Evolutionary conservation across 23 red algal genomes (phyloP).

Genomic region (Gracilaria gracilis): DNA sequence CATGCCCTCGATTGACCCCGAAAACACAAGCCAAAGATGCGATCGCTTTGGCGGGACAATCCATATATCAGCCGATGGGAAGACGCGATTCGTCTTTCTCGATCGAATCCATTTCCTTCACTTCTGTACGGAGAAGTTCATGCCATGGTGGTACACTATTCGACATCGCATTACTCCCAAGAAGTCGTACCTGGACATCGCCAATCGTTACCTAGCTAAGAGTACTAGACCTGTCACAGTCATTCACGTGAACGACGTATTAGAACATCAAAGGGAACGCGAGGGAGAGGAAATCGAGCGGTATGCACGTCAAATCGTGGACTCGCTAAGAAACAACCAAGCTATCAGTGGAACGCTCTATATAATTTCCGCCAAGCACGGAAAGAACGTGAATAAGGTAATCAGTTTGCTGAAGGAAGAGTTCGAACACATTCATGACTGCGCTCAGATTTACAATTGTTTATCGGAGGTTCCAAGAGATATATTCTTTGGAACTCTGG

Average conservation of each 20-base stretch:
- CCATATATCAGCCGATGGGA: slow-evolving; percentile 40
- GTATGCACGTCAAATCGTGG: slow-evolving; percentile 75
- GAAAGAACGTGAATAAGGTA: slow-evolving; percentile 54
- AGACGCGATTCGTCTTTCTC: slow-evolving; percentile 53
- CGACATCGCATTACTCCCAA: slow-evolving; percentile 59
- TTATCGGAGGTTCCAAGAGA: slow-evolving; percentile 1
- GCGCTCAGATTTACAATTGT: slow-evolving; percentile 44
- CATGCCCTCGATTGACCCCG: slow-evolving; percentile 64
- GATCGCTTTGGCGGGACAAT: slow-evolving; percentile 56
- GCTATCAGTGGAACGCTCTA: slow-evolving; percentile 56
- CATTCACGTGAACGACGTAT: slow-evolving; percentile 60
- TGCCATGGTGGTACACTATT: slow-evolving; percentile 84
- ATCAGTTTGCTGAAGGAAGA: slow-evolving; percentile 51
- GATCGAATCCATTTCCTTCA: slow-evolving; percentile 78
- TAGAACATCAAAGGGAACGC: slow-evolving; percentile 53
- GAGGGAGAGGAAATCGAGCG: slow-evolving; percentile 53
- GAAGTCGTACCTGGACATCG: slow-evolving; percentile 28
- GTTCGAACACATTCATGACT: slow-evolving; percentile 53
- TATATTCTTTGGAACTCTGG: background rate
- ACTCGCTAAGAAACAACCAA: slow-evolving; percentile 61
- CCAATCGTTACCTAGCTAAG: slow-evolving; percentile 21
- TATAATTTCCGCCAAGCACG: slow-evolving; percentile 28
- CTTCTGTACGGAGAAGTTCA: slow-evolving; percentile 77
- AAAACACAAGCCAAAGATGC: slow-evolving; percentile 71
- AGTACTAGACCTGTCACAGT: slow-evolving; percentile 40